phyloP scores from a whole-genome alignment of 352 stramenopile species.

The Saprolegnia parasitica region DNA sequence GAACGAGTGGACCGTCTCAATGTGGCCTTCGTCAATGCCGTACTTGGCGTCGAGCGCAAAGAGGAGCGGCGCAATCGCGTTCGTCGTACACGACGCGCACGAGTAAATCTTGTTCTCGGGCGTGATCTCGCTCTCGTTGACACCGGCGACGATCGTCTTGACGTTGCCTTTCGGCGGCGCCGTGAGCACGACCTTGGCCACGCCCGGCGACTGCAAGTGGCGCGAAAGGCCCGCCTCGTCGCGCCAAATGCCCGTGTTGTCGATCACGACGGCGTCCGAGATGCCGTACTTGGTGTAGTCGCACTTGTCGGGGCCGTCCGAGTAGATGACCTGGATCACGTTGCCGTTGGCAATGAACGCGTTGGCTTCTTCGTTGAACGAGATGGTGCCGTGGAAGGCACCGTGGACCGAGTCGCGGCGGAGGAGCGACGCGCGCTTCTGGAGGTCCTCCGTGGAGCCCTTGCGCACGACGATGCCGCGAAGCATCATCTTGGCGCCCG shows the following conservation, averaged over 20 bases:
- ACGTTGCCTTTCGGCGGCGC: constrained; percentile 66
- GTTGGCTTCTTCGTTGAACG: constrained; percentile 79
- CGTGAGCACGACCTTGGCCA: constrained; percentile 76
- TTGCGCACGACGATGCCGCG: constrained; percentile 85
- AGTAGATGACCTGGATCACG: constrained; percentile 85
- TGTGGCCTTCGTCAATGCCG: constrained; percentile 75
- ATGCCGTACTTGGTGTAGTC: constrained; percentile 87
- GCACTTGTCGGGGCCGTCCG: constrained; percentile 74
- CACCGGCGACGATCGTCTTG: constrained; percentile 71
- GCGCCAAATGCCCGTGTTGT: constrained; percentile 84
- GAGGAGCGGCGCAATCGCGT: constrained; percentile 74
- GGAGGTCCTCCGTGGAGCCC: constrained; percentile 75
- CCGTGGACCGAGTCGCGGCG: constrained; percentile 85
- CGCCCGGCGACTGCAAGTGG: constrained; percentile 70
- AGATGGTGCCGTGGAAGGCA: constrained; percentile 73
- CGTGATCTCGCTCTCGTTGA: constrained; percentile 72
- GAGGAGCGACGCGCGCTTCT: constrained; percentile 77
- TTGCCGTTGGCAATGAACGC: constrained; percentile 85
- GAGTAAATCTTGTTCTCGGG: constrained; percentile 61
- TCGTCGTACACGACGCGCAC: constrained; percentile 79
- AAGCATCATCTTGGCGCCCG: constrained; percentile 82
- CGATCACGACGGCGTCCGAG: constrained; percentile 82
- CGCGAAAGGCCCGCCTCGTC: constrained; percentile 58
- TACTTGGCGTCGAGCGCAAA: constrained; percentile 76
- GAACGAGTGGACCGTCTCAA: constrained; percentile 88